These are phyloP conservation scores for Tulasnella sp. DNA, from an alignment of 768 basidiomycete genomes.

Conservation along the genomic window DNA sequence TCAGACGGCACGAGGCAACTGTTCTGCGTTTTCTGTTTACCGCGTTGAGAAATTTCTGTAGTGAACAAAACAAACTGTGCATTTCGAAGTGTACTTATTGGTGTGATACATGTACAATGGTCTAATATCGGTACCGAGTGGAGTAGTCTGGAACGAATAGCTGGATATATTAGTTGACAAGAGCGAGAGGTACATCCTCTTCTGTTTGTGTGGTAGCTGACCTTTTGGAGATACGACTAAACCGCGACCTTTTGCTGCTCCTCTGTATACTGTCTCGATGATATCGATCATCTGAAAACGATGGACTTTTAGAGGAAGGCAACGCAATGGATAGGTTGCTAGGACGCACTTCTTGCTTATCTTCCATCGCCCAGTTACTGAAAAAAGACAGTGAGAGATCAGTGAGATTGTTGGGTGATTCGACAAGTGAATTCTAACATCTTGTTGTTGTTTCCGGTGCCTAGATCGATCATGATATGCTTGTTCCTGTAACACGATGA, in stretches of 20 bases:
- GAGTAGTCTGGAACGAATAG: constrained; percentile 50
- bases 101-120: too few relatives aligned
- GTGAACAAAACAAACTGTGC: too few relatives aligned
- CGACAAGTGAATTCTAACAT: constrained; percentile 49
- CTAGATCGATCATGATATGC: constrained; percentile 99
- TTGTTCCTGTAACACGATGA: constrained; percentile 58
- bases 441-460: constrained; percentile 99
- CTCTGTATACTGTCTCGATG: constrained; percentile 95
- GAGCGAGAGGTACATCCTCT: constrained; percentile 4
- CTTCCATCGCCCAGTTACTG: constrained; percentile 98
- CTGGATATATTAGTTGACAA: background rate
- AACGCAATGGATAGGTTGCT: background rate
- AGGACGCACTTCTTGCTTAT: constrained; percentile 77
- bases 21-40: too few relatives aligned
- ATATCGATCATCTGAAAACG: constrained; percentile 78
- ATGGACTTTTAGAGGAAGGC: background rate
- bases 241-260: constrained; percentile 96
- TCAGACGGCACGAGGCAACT: too few relatives aligned
- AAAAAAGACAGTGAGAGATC: background rate
- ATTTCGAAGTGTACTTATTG: too few relatives aligned
- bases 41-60: too few relatives aligned
- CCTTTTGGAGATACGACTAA: constrained; percentile 95
- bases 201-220: constrained; percentile 26
- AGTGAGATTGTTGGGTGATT: background rate
- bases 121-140: constrained; percentile 64